A percentile compares a stretch with the other conserved stretches of the same genome.
phyloP scores from a whole-genome alignment of 176 grass and related monocot genomes.

The Phoenix roebelenii region DNA sequence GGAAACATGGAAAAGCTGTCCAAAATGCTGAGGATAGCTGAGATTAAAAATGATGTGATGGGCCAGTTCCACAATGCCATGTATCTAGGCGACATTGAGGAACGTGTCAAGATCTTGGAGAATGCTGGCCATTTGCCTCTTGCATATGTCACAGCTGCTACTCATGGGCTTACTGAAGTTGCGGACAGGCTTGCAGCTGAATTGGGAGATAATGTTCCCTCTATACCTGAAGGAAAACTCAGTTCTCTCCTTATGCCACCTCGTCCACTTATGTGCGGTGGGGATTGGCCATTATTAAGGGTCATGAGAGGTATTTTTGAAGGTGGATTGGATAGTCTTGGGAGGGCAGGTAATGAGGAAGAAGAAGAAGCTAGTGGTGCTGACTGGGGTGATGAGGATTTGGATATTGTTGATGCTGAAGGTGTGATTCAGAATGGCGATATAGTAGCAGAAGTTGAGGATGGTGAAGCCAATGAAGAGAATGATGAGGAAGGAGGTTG shows the following conservation, averaged over 20 bases:
- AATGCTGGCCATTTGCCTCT: constrained; percentile 86
- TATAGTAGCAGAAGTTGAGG: constrained; percentile 42
- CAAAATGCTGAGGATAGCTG: constrained; percentile 79
- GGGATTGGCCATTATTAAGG: constrained; percentile 91
- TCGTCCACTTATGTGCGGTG: constrained; percentile 47
- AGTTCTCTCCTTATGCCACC: constrained; percentile 62
- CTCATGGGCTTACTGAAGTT: constrained; percentile 80
- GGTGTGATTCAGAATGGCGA: constrained; percentile 56
- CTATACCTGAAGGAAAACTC: constrained; percentile 57
- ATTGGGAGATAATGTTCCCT: constrained; percentile 80
- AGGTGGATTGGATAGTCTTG: constrained; percentile 64
- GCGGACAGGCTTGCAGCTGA: constrained; percentile 67
- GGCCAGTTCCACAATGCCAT: constrained; percentile 82
- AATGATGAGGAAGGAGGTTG: constrained; percentile 73
- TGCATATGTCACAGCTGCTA: constrained; percentile 78
- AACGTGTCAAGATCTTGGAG: constrained; percentile 83
- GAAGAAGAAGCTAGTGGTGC: constrained; percentile 69
- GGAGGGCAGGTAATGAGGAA: constrained; percentile 55
- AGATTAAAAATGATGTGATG: constrained; percentile 78
- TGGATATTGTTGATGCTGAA: constrained; percentile 76
- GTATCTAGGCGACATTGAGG: constrained; percentile 80
- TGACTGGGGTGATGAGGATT: constrained; percentile 90
- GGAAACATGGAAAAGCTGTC: constrained; percentile 72
- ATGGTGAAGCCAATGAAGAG: constrained; percentile 56
- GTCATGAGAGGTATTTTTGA: constrained; percentile 93